Evolutionary conservation across 495 filamentous ascomycete species (phyloP), one percentile per base, ranked within the genome.

Genomic region (Aspergillus haitiensis): DNA sequence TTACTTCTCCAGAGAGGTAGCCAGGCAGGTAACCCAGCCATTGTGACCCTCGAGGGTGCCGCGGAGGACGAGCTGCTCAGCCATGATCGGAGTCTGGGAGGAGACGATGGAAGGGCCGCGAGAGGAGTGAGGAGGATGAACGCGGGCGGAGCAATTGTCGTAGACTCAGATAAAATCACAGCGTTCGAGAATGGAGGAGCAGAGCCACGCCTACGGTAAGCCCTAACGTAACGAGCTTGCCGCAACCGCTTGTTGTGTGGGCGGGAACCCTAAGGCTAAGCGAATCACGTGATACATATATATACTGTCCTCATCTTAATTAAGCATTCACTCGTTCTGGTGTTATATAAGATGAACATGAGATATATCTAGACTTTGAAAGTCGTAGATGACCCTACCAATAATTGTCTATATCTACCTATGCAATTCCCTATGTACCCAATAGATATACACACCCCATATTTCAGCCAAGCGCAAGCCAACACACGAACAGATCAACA

Each of bases 1-100:
- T 75, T 88, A 93, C 90, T 98, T 99, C 88, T 99, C 94, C 79
- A 97, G 86, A 70, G 93, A 97, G 68, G 94, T 99, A 66, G 94
- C 94, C 75, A 99, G 85, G 81, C 70, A 82, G 62, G 81, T 83
- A 72, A 83, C 85, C 86, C 85, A 88, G 76, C 85, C 85, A 75
- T 81, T 83, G 86, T 97, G 93, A 85, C 93, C 93, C 86, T 93
- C 93, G 76, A 97, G 92, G 83, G 90, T 93, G 75, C 93, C 93
- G 81, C 92, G 91, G 80, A 96, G 90, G 82, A 95, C 91, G 75
- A 97, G 84, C 84, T 95, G 90, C 84, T 97, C 93, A 81, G 89
- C 86, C 90, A 95, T 96, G 77, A 74, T 80, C 68, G 73, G 70
- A 73, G 69, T 75, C 68, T 67, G 59, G 62, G 60, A 54, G 61